A percentile compares a stretch with the other conserved stretches of the same genome.
Evolutionary conservation across 1,284 basidiomycete genomes (phyloP).

Genomic region (Cutaneotrichosporon curvatum): DNA sequence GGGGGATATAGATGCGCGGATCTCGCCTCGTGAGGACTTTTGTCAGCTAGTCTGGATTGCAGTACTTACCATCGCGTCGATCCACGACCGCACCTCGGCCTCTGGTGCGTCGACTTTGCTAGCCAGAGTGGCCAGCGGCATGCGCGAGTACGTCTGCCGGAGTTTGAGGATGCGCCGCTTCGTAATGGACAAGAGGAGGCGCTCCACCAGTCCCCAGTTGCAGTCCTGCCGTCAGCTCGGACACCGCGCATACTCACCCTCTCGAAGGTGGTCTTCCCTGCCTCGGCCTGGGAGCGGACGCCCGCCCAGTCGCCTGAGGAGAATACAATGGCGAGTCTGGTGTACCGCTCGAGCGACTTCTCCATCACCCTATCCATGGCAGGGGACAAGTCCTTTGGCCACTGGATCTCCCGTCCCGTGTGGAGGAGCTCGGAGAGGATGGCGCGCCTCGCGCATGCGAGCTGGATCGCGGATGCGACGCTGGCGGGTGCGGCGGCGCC

Average conservation of each 20-base stretch:
- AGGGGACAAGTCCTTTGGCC: constrained; percentile 28
- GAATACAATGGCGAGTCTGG: constrained; percentile 34
- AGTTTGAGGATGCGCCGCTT: constrained; percentile 28
- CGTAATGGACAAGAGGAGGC: constrained; percentile 27
- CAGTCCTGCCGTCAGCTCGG: constrained; percentile 23
- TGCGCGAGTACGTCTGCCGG: constrained; percentile 28
- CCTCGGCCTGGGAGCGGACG: constrained; percentile 10
- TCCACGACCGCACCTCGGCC: constrained; percentile 6
- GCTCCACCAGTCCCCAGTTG: constrained; percentile 31
- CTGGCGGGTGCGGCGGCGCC: constrained; percentile 29
- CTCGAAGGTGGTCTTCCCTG: constrained; percentile 3
- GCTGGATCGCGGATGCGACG: constrained; percentile 34
- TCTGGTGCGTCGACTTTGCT: constrained; percentile 14
- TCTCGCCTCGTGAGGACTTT: constrained; percentile 16
- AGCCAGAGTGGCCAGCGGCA: constrained; percentile 26
- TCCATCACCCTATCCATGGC: constrained; percentile 26
- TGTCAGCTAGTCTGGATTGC: not conserved
- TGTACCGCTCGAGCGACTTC: constrained; percentile 24
- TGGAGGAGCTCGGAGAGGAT: constrained; percentile 35
- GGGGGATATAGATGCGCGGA: constrained; percentile 20
- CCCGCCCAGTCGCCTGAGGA: constrained; percentile 24
- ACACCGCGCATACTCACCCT: not conserved
- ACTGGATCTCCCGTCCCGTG: constrained; percentile 24
- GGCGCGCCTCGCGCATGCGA: constrained; percentile 36
- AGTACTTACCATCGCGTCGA: constrained; percentile 29